phyloP scores from a whole-genome alignment of 2,329 filamentous ascomycete species.

The Fusarium longipes region DNA sequence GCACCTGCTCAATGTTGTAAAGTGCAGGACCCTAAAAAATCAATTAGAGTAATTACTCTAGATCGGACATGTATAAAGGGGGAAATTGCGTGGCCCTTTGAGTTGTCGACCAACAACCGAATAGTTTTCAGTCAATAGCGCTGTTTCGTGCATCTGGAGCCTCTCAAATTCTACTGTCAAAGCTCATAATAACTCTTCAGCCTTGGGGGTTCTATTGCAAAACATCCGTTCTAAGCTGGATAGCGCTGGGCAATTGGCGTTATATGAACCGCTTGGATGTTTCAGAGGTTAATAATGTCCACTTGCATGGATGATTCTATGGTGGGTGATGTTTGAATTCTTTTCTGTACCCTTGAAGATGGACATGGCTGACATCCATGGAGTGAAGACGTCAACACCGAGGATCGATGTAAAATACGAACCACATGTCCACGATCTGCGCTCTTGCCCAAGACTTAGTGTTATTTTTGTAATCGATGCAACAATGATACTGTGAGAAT shows the following conservation, averaged over 20 bases:
- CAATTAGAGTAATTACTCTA: slow-evolving; percentile 6
- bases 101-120: slow-evolving; percentile 1
- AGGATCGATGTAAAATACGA: background rate
- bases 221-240: slow-evolving; percentile 6
- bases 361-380: background rate
- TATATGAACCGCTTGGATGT: slow-evolving; percentile 18
- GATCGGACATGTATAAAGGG: slow-evolving; percentile 14
- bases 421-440: background rate
- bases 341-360: background rate
- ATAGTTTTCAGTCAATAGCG: slow-evolving; percentile 3
- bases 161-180: background rate
- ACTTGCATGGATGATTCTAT: slow-evolving; percentile 1
- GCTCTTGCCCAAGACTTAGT: slow-evolving; percentile 13
- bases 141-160: slow-evolving; percentile 5
- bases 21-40: slow-evolving; percentile 1
- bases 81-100: slow-evolving; percentile 35
- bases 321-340: background rate
- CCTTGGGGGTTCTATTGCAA: slow-evolving; percentile 3
- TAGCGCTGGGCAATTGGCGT: background rate
- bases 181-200: slow-evolving; percentile 10
- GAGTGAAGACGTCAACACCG: background rate
- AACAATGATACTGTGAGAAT: slow-evolving; percentile 6
- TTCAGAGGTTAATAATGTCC: slow-evolving; percentile 22
- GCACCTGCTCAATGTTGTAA: slow-evolving; percentile 7
- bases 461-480: slow-evolving; percentile 21